Base-by-base conservation (phyloP, 1,284 basidiomycete genomes). In the Austropuccinia psidii region DNA sequence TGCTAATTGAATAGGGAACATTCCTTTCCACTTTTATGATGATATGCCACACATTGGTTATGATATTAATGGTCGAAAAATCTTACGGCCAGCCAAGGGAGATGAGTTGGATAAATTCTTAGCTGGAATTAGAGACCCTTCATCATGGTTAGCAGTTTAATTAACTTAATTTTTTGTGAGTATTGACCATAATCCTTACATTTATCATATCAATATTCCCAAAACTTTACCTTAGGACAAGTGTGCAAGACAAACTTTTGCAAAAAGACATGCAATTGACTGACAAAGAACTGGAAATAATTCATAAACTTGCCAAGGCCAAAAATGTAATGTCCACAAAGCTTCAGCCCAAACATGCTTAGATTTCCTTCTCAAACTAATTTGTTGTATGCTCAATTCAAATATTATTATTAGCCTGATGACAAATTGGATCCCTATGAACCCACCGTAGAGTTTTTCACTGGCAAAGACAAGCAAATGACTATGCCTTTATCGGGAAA, bases 21-120 rank as follows among this genome's bases (percentile, higher is more conserved):
- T 99, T 72, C 96, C 96, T 55, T 89, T 91, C 84, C 93, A 98
- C 80, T 99, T 95, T 93, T 99, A 99, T 82, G 96, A 98, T 81
- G 95, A 98, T 83, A 84, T 99, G 77, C 96, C 96, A n/a, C 96
- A 99, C 83, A 88, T 99, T 79, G 96, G 96, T 58, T 99, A 99
- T 83, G 88, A 93, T 82, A 89, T 98, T 80, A 87, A 95, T 80
- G 96, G 96, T 61, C 93, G 91, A 83, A 90, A 90, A 81, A 89
- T 99, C 75, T 86, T 98, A 78, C 89, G 93, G 76, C 94, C 96
- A 17, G 95, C 93, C 58, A 88, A 89, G 79, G 93, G 93, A 67
- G 96, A 99, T 80, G 96, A 98, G 82, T 84, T 99, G 66, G 96
- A 99, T 83, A 96, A 91, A 81, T 99, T 99, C 85, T 83, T 99